Evolutionary conservation across 192 early-diverging fungal species (phyloP).

Genomic region (Coemansia nantahalensis): DNA sequence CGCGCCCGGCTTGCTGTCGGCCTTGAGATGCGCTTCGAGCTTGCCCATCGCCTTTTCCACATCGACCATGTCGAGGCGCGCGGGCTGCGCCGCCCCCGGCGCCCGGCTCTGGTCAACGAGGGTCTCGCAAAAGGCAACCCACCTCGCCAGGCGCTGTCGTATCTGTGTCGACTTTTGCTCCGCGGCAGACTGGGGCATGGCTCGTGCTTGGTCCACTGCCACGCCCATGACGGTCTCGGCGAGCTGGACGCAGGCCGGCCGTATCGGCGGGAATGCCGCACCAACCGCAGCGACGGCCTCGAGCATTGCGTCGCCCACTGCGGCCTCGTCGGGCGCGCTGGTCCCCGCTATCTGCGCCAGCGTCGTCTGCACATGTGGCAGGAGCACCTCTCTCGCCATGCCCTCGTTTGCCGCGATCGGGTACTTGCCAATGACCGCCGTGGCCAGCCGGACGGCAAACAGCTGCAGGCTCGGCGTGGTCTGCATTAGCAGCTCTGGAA

Average conservation of each 20-base stretch:
- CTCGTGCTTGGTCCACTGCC: constrained; percentile 9
- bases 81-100: too few species aligned
- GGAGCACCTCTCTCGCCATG: constrained; percentile 48
- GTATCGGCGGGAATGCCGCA: constrained; percentile 15
- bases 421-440: constrained; percentile 38
- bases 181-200: neutral
- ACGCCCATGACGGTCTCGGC: constrained; percentile 14
- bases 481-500: constrained; percentile 57
- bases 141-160: constrained; percentile 6
- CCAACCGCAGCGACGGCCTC: constrained; percentile 21
- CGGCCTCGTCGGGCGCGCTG: constrained; percentile 22
- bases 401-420: constrained; percentile 40
- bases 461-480: constrained; percentile 29
- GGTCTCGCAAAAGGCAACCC: constrained; percentile 28
- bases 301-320: constrained; percentile 37
- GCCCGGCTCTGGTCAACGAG: neutral
- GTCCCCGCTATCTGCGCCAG: constrained; percentile 33
- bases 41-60: constrained; percentile 1
- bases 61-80: constrained; percentile 3
- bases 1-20: too few species aligned
- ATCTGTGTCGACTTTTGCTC: neutral
- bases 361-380: constrained; percentile 47
- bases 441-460: constrained; percentile 43
- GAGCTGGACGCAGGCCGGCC: constrained; percentile 24
- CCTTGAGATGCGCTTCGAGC: constrained; percentile 3